Evolutionary conservation across 345 rosid species (phyloP).

Genomic region (Acer saccharum): DNA sequence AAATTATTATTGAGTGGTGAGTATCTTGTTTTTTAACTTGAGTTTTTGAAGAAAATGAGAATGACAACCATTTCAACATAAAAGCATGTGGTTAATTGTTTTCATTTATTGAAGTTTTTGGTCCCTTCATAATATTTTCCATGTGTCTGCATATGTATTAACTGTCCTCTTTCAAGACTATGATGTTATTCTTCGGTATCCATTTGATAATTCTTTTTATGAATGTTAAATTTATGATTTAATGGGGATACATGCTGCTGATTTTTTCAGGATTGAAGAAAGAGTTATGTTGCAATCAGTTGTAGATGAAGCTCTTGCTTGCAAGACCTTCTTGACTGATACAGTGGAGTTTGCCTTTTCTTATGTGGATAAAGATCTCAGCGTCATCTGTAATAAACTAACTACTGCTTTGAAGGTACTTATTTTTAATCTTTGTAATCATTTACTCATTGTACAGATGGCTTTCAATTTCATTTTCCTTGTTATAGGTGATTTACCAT

Average conservation of each 20-base stretch:
- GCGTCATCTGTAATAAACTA: conserved; percentile 38
- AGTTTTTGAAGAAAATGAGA: background rate
- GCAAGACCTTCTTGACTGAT: conserved; percentile 44
- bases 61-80: background rate
- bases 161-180: background rate
- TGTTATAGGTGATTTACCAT: background rate
- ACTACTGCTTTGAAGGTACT: conserved; percentile 61
- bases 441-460: background rate
- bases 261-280: conserved; percentile 58
- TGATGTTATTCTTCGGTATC: background rate
- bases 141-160: background rate
- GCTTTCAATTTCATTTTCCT: background rate
- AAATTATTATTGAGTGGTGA: background rate
- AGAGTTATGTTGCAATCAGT: conserved; percentile 39
- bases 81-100: background rate
- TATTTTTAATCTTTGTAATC: background rate
- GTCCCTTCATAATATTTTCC: background rate
- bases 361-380: conserved; percentile 40
- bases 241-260: conserved; percentile 4
- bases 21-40: background rate
- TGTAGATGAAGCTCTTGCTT: conserved; percentile 49
- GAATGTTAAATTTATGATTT: conserved; percentile 2
- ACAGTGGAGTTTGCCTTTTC: conserved; percentile 42
- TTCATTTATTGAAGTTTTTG: background rate
- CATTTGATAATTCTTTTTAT: background rate